Percentiles rank a stretch among this genome's conserved stretches.
Conservation (phyloP, 768 basidiomycete species). For the Nidularia pulvinata region DNA sequence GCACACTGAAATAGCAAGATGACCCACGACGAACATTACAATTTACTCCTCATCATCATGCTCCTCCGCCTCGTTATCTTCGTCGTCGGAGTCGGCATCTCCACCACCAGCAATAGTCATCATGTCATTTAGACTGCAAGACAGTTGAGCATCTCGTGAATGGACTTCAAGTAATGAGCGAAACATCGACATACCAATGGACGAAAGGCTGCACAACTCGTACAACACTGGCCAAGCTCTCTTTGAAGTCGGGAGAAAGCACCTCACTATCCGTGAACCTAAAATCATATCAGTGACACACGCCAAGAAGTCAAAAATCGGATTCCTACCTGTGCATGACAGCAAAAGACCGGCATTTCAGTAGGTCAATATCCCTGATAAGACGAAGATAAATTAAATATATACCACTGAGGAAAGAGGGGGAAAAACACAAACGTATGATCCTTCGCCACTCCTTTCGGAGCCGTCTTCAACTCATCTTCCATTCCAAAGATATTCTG, state of each 20-base stretch:
- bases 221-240: slow-evolving; percentile 54
- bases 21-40: too few species aligned
- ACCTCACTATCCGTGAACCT: slow-evolving; percentile 83
- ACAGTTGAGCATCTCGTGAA: background rate
- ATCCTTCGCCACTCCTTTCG: slow-evolving; percentile 85
- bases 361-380: slow-evolving; percentile 83
- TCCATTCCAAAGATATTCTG: slow-evolving; percentile 86
- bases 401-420: background rate
- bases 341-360: slow-evolving; percentile 81
- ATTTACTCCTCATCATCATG: background rate
- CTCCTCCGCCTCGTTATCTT: slow-evolving; percentile 6
- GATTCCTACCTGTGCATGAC: slow-evolving; percentile 59
- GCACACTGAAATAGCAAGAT: too few species aligned
- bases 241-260: slow-evolving; percentile 61
- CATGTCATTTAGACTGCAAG: slow-evolving; percentile 46
- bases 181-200: slow-evolving; percentile 53
- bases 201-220: slow-evolving; percentile 72
- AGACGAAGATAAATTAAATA: background rate
- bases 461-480: slow-evolving; percentile 88
- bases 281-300: background rate
- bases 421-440: slow-evolving; percentile 53
- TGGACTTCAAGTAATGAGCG: background rate
- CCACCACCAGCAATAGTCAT: slow-evolving; percentile 30
- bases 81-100: slow-evolving; percentile 4
- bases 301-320: slow-evolving; percentile 15